These are phyloP conservation scores for Jacaranda mimosifolia DNA, from an alignment of 257 asterid genomes.

Conservation along the genomic window DNA sequence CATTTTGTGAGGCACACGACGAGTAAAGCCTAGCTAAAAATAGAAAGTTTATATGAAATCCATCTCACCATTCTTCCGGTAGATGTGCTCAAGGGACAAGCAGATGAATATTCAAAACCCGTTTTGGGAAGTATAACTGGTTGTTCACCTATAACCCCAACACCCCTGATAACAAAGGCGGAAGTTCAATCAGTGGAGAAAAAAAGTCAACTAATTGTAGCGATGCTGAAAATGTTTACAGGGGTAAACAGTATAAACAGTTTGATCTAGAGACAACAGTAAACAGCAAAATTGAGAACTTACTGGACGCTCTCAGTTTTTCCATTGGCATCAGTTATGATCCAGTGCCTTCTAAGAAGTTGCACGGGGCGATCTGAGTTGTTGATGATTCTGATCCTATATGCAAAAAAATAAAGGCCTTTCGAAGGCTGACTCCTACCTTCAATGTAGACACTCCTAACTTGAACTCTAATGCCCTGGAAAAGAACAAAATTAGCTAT, in stretches of 20 bases:
- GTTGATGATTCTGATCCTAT: constrained; percentile 84
- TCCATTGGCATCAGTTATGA: constrained; percentile 83
- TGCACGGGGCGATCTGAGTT: constrained; percentile 85
- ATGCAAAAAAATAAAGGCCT: constrained; percentile 83
- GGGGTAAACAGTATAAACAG: not conserved
- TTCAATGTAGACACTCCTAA: constrained; percentile 83
- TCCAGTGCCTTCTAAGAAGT: constrained; percentile 94
- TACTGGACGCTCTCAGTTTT: constrained; percentile 81
- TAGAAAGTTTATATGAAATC: not conserved
- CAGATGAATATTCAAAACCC: constrained; percentile 89
- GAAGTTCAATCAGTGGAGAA: constrained; percentile 1
- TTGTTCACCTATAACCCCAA: constrained; percentile 91
- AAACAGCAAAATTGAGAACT: constrained; percentile 34
- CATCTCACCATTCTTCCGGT: constrained; percentile 88
- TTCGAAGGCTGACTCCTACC: constrained; percentile 84
- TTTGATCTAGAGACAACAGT: not conserved
- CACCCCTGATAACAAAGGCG: constrained; percentile 57
- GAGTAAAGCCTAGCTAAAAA: too few relatives aligned
- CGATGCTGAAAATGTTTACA: not conserved
- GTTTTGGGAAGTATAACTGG: constrained; percentile 90
- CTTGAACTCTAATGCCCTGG: constrained; percentile 89
- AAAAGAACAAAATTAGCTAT: constrained; percentile 21
- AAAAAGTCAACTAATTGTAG: not conserved
- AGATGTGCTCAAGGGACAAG: constrained; percentile 83
- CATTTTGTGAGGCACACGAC: too few relatives aligned